Conservation (phyloP, 306 rosid species). For the Casuarina cunninghamiana region DNA sequence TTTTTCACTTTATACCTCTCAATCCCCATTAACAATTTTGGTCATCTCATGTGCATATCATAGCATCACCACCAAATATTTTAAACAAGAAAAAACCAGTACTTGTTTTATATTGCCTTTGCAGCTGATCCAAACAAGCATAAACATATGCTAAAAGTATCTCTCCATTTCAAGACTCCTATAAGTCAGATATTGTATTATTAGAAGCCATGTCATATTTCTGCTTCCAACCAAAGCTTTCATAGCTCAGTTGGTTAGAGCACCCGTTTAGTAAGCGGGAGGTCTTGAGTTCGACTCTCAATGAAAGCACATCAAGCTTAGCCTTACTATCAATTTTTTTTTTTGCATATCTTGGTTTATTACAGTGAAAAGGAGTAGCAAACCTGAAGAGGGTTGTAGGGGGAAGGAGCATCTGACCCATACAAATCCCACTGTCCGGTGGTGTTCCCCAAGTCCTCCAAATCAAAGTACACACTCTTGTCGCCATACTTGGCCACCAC, state of each 20-base stretch:
- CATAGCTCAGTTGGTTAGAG: conserved; percentile 9
- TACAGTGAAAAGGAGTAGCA: neutral
- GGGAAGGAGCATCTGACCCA: conserved; percentile 96
- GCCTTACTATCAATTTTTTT: too few relatives aligned
- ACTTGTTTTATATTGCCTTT: neutral
- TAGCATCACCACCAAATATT: neutral
- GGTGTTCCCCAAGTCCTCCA: conserved; percentile 92
- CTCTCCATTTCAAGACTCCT: neutral
- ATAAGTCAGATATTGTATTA: neutral
- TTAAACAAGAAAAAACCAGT: neutral
- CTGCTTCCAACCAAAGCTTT: conserved; percentile 13
- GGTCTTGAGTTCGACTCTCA: conserved; percentile 43
- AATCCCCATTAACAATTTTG: neutral
- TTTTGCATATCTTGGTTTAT: neutral
- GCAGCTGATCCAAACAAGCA: neutral
- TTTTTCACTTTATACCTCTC: too few relatives aligned
- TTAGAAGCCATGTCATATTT: neutral
- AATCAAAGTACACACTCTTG: conserved; percentile 90
- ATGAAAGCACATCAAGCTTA: conserved; percentile 10
- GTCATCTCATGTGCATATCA: neutral
- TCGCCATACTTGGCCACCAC: conserved; percentile 95
- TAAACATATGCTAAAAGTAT: neutral
- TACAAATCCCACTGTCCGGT: conserved; percentile 98
- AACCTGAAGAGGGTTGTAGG: conserved; percentile 97
- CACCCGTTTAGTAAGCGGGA: conserved; percentile 48